Evolutionary conservation across 106 monocot genomes (phyloP).

Genomic region (Cymbidium sinense): DNA sequence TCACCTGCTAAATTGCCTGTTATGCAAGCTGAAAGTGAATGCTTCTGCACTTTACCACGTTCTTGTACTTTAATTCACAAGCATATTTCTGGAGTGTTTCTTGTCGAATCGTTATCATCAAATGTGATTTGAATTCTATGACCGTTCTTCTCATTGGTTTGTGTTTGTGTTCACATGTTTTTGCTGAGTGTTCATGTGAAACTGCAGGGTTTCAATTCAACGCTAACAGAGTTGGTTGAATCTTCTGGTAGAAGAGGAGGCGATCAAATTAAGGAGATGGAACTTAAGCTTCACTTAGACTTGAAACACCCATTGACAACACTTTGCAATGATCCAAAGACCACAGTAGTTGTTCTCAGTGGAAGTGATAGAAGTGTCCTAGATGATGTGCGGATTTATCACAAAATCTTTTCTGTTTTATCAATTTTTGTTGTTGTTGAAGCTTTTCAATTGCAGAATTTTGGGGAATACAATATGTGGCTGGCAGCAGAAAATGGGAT

Average conservation of each 20-base stretch:
- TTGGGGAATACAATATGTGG: slow-evolving; percentile 96
- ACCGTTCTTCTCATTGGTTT: not conserved
- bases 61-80: not conserved
- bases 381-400: slow-evolving; percentile 56
- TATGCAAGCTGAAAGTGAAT: not conserved
- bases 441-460: slow-evolving; percentile 50
- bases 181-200: not conserved
- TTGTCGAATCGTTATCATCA: not conserved
- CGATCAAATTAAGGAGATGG: slow-evolving; percentile 99
- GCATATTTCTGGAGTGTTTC: not conserved
- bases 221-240: slow-evolving; percentile 86
- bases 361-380: slow-evolving; percentile 95
- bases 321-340: slow-evolving; percentile 73
- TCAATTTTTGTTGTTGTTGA: not conserved
- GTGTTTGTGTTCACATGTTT: not conserved
- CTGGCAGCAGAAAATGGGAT: slow-evolving; percentile 98
- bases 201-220: slow-evolving; percentile 87
- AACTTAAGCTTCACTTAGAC: slow-evolving; percentile 89
- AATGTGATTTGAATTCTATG: not conserved
- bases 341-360: slow-evolving; percentile 90
- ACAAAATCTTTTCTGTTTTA: not conserved
- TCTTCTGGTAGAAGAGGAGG: slow-evolving; percentile 94
- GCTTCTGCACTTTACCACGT: not conserved
- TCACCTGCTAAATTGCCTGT: not conserved
- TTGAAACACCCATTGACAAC: slow-evolving; percentile 57